These are phyloP conservation scores for Suhomyces guaymorum DNA, from an alignment of 1,139 yeast species.

Conservation along the genomic window DNA sequence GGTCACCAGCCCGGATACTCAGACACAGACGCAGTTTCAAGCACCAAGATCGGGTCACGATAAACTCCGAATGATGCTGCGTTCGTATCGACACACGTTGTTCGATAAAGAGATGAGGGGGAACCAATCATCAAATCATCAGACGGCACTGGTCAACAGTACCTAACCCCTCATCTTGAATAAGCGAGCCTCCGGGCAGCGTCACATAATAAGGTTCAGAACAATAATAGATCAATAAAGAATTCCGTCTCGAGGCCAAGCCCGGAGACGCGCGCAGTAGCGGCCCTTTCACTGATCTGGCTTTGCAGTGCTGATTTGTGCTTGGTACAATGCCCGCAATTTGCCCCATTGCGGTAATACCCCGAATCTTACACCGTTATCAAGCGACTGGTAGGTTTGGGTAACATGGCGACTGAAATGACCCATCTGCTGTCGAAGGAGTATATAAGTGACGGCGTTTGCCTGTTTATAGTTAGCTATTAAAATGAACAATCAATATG, in stretches of 20 bases:
- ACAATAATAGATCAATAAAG: constrained; percentile 1
- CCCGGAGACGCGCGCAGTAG: constrained; percentile 2
- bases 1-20: too few relatives aligned
- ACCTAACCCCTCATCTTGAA: constrained; percentile 1
- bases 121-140: too few relatives aligned
- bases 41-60: too few relatives aligned
- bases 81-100: too few relatives aligned
- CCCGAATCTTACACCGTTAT: constrained; percentile 5
- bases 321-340: constrained; percentile 4
- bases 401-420: constrained; percentile 9
- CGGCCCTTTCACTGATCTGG: constrained; percentile 2
- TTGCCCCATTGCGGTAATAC: constrained; percentile 6
- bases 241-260: constrained; percentile 5
- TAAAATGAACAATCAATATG: neutral
- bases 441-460: too few relatives aligned
- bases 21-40: too few relatives aligned
- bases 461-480: too few relatives aligned
- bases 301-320: neutral
- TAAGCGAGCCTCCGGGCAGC: constrained; percentile 1
- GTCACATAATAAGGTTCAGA: constrained; percentile 1
- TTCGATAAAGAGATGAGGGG: too few relatives aligned
- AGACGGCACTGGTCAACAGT: too few relatives aligned
- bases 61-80: too few relatives aligned
- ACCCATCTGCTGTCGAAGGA: neutral
- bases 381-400: neutral